These are phyloP conservation scores for Agapanthus africanus DNA, from an alignment of 106 monocot species.

Conservation along the genomic window DNA sequence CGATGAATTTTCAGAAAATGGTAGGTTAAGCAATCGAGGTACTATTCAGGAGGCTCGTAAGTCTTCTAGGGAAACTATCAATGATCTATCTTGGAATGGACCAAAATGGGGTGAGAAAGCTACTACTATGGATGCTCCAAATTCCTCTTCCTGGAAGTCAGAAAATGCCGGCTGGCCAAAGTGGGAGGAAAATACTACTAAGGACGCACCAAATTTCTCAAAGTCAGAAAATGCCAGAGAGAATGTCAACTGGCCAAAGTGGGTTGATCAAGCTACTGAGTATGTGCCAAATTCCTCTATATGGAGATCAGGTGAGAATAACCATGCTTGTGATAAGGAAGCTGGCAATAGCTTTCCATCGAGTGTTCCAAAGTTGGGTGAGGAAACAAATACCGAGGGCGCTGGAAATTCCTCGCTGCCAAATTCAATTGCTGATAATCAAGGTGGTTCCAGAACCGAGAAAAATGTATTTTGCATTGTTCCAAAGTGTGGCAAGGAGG, in stretches of 20 bases:
- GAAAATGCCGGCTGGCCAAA: not conserved
- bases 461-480: not conserved
- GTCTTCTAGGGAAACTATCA: not conserved
- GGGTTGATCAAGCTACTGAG: not conserved
- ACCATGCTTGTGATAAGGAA: not conserved
- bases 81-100: not conserved
- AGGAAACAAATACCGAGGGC: not conserved
- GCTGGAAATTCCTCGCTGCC: not conserved
- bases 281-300: not conserved
- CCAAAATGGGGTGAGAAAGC: not conserved
- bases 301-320: not conserved
- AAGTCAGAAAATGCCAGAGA: not conserved
- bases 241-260: conserved; percentile 1
- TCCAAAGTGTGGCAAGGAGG: not conserved
- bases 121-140: not conserved
- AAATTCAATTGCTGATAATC: not conserved
- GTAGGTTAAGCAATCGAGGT: not conserved
- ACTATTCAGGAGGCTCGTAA: not conserved
- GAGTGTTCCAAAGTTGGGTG: conserved; percentile 1
- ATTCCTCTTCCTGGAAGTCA: not conserved
- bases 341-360: not conserved
- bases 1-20: not conserved
- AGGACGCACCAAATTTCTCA: not conserved
- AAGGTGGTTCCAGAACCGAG: not conserved
- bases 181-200: not conserved